Evolutionary conservation across 2,329 filamentous ascomycete species (phyloP), one percentile per base, ranked within the genome.

Genomic region (Verticillium isaacii): DNA sequence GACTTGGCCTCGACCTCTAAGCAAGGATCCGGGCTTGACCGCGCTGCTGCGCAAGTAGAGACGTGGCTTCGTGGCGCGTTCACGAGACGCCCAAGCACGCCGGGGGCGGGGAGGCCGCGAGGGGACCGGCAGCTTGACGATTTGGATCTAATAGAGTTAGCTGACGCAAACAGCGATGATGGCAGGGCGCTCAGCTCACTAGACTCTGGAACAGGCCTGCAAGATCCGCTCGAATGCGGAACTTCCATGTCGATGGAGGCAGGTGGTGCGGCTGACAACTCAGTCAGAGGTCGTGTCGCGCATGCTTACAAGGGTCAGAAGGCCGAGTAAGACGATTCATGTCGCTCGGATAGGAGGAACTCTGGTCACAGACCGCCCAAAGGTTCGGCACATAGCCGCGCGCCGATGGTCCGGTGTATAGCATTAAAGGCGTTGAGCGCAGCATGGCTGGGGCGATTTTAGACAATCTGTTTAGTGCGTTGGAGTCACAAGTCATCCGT

Each of bases 61-160:
- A 90, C 89, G 1, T 99, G 95, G 93, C 81, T 98, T 63, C 84
- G 93, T 63, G 92, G 92, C 65, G 88, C 96, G 41, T 92, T 92
- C 63, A 80, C 83, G 6, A 89, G 88, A 70, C 81, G 84, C n/a
- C 82, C 83, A 1, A 74, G 77, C 23, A 57, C 5, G 65, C 71
- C 29, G 60, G 66, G 19, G 3, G 17, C 64, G 68, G 23, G 62
- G 66, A 19, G 59, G 57, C 69, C 74, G 63, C 69, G 72, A 67
- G 67, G 71, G 45, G 19, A 52, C 45, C 45, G 19, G 68, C 80
- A 72, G 68, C 70, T 70, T 65, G 79, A 80, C 17, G 72, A 83
- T 15, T 80, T 83, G 4, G 89, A 92, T 73, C 74, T 92, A 50
- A 93, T 93, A 69, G 90, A 93, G 72, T 78, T 93, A 63, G 82